A percentile compares a stretch with the other conserved stretches of the same genome.
Evolutionary conservation across 352 stramenopile species (phyloP).

Genomic region (Pythium pyrilobum): DNA sequence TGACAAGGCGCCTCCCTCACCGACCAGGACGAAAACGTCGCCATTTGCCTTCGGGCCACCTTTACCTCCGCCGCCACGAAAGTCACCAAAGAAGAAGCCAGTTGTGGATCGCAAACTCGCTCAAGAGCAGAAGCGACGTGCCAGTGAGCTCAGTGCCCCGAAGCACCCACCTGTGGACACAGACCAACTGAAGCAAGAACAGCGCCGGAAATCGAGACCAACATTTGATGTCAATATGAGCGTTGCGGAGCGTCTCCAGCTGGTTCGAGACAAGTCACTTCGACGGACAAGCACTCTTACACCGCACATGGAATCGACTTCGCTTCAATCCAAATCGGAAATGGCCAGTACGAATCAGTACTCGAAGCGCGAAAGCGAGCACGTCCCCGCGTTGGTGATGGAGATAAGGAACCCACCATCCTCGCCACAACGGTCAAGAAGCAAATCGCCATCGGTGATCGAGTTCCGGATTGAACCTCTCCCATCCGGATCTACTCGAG

Average conservation of each 20-base stretch:
- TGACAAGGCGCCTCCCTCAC: constrained; percentile 51
- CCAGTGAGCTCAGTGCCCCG: constrained; percentile 58
- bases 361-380: constrained; percentile 1
- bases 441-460: constrained; percentile 24
- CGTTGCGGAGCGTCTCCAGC: constrained; percentile 53
- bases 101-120: constrained; percentile 29
- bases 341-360: background rate
- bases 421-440: constrained; percentile 12
- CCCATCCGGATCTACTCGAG: constrained; percentile 17
- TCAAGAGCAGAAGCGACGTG: constrained; percentile 45
- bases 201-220: constrained; percentile 53
- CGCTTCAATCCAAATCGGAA: background rate
- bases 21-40: constrained; percentile 40
- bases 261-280: constrained; percentile 43
- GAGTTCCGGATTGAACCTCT: constrained; percentile 42
- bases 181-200: constrained; percentile 44
- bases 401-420: constrained; percentile 8
- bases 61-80: constrained; percentile 24
- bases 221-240: constrained; percentile 63
- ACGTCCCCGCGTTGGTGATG: constrained; percentile 10
- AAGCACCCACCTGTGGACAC: constrained; percentile 59
- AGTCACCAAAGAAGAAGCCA: constrained; percentile 30
- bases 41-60: constrained; percentile 47
- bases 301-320: background rate
- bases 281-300: constrained; percentile 19